Evolutionary conservation across 2,329 filamentous ascomycete genomes (phyloP), one percentile per base, ranked within the genome.

Genomic region (Fusarium euwallaceae): DNA sequence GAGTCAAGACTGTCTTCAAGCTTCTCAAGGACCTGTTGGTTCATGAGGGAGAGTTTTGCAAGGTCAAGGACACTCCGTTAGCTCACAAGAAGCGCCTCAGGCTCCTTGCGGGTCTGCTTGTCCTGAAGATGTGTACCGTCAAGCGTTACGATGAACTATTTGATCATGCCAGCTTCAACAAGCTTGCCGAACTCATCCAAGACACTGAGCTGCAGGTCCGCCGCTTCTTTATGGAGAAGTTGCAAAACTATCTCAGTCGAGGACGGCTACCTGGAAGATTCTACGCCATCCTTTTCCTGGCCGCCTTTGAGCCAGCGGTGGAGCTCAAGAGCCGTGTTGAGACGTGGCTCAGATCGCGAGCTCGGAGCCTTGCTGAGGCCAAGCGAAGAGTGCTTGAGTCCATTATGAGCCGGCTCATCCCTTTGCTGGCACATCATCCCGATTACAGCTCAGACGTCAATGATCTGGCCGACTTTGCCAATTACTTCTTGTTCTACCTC

Each of bases 401-500:
- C 24, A 89, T 93, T 14, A 93, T 98, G 80, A 91, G 94, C 29
- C 91, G 97, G 10, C 88, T 98, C 37, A 87, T 99, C 62, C 97
- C 95, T 59, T 86, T 99, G 51, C 88, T 99, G 51, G 95, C 96
- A 6, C 96, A 98, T 81, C 97, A 99, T 81, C 95, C 95, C 1
- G 97, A 99, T 82, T 98, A 96, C 76, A 91, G 89, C 70, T 82
- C 87, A 2, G 88, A 90, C 7, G 83, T 91, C 3, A 88, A 91
- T 16, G 92, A 95, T 58, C 85, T 98, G 59, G 87, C 92, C 53
- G 94, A 98, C 80, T 95, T 97, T 81, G 92, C 94, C 7, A 92
- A 92, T 76, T 99, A 98, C 82, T 92, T 99, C 67, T 82, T 98
- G 48, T 98, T 96, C 84, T 99, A 97, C 80, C 87, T 98, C 56